A percentile compares a stretch with the other conserved stretches of the same genome.
phyloP scores from a whole-genome alignment of 2,329 filamentous ascomycete species.

The Calonectria fujianensis region DNA sequence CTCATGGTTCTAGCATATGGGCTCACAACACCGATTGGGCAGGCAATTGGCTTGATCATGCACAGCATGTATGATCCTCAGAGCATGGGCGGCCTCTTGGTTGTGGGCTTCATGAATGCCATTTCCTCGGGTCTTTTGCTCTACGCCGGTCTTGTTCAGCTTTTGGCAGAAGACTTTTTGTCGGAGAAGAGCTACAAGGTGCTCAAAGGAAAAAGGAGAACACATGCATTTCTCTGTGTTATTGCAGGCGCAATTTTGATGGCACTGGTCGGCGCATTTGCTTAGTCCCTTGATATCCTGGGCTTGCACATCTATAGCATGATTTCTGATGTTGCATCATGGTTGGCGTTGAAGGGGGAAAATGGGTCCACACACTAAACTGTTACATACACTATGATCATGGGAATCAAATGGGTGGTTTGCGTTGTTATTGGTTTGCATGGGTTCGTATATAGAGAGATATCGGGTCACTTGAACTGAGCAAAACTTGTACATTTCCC shows the following conservation, averaged over 20 bases:
- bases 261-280: constrained; percentile 84
- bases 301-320: constrained; percentile 40
- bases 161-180: constrained; percentile 89
- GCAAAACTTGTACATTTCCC: constrained; percentile 21
- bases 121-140: constrained; percentile 87
- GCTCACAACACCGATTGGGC: constrained; percentile 86
- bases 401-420: constrained; percentile 31
- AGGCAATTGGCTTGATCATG: constrained; percentile 86
- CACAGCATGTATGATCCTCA: constrained; percentile 88
- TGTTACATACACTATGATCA: constrained; percentile 7
- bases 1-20: constrained; percentile 87
- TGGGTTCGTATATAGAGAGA: constrained; percentile 18
- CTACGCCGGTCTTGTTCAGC: constrained; percentile 88
- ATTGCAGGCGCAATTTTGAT: constrained; percentile 79
- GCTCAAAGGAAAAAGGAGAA: constrained; percentile 76
- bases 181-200: constrained; percentile 83
- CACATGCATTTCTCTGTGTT: constrained; percentile 79
- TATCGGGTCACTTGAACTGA: background rate
- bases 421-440: constrained; percentile 19
- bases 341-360: constrained; percentile 34
- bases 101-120: constrained; percentile 92
- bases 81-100: constrained; percentile 83
- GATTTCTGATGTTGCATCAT: constrained; percentile 23
- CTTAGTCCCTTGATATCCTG: constrained; percentile 61
- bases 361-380: constrained; percentile 21